These are phyloP conservation scores for Rhodotorula glutinis DNA, from an alignment of 1,284 basidiomycete genomes.

Conservation along the genomic window DNA sequence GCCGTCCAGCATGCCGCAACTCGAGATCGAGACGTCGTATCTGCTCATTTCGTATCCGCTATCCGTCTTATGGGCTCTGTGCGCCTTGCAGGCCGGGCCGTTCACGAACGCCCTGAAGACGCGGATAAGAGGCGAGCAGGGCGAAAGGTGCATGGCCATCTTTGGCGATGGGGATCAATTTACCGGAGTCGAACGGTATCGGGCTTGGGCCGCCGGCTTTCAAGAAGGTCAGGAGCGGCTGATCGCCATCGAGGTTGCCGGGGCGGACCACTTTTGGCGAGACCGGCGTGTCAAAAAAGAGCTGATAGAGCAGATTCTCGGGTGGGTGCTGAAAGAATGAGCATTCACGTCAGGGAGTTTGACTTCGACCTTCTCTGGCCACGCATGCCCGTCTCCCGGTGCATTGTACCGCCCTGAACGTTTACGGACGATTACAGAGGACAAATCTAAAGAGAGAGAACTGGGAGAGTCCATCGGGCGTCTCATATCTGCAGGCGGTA, in stretches of 20 bases:
- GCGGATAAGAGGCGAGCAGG: conserved; percentile 48
- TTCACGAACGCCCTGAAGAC: conserved; percentile 55
- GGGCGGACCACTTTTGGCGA: conserved; percentile 57
- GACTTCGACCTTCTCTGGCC: too few species aligned
- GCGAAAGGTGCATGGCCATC: conserved; percentile 57
- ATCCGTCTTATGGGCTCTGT: conserved; percentile 60
- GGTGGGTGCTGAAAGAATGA: conserved; percentile 28
- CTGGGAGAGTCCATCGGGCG: too few species aligned
- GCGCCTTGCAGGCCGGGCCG: conserved; percentile 61
- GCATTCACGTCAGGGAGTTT: too few species aligned
- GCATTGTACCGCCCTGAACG: too few species aligned
- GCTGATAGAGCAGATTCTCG: conserved; percentile 28
- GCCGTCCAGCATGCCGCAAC: not conserved
- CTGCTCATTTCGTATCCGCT: conserved; percentile 74
- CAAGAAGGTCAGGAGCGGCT: conserved; percentile 26
- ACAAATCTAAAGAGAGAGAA: too few species aligned
- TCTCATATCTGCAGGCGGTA: conserved; percentile 20
- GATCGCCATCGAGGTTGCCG: conserved; percentile 48
- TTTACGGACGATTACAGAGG: too few species aligned
- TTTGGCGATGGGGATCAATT: conserved; percentile 71
- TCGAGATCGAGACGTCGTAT: conserved; percentile 57
- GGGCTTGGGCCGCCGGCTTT: conserved; percentile 57
- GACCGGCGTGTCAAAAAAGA: conserved; percentile 18
- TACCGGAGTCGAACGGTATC: conserved; percentile 59
- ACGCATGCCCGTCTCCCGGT: too few species aligned